These are phyloP conservation scores for Ceratorhiza oryzae-sativae DNA, from an alignment of 1,284 basidiomycete species.

Conservation along the genomic window DNA sequence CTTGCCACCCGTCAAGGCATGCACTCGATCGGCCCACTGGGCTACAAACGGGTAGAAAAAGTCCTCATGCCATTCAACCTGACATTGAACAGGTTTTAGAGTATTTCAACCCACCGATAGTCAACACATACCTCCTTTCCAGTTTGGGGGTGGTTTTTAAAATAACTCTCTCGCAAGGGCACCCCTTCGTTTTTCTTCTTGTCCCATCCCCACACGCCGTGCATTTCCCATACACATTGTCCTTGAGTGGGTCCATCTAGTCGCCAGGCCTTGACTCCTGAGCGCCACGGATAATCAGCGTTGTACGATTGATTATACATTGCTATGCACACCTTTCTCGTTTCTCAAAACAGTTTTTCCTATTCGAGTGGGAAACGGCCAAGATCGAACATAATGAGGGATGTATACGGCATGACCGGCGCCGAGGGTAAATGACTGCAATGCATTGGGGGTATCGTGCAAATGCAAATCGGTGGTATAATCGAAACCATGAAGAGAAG, in stretches of 20 bases:
- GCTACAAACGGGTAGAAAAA: constrained; percentile 85
- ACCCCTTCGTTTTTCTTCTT: constrained; percentile 70
- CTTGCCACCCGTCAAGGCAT: constrained; percentile 56
- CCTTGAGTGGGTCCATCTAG: constrained; percentile 72
- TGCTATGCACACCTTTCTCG: constrained; percentile 54
- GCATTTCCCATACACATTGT: constrained; percentile 86
- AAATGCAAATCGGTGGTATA: constrained; percentile 96
- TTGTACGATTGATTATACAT: background rate
- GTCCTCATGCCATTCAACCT: constrained; percentile 85
- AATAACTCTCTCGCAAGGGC: constrained; percentile 87
- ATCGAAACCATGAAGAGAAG: constrained; percentile 85
- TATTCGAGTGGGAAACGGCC: constrained; percentile 80
- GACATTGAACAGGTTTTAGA: no score
- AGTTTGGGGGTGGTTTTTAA: constrained; percentile 70
- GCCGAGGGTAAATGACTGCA: constrained; percentile 85
- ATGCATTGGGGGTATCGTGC: constrained; percentile 78
- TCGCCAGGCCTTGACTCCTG: constrained; percentile 57
- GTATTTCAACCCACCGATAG: no score
- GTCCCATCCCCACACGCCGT: constrained; percentile 95
- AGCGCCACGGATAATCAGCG: background rate
- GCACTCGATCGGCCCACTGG: constrained; percentile 76
- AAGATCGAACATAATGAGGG: constrained; percentile 78
- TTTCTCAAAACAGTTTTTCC: constrained; percentile 67
- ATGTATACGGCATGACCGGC: constrained; percentile 78
- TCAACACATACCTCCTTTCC: constrained; percentile 64